Evolutionary conservation across 2,329 filamentous ascomycete species (phyloP).

Genomic region (Fusarium mexicanum): DNA sequence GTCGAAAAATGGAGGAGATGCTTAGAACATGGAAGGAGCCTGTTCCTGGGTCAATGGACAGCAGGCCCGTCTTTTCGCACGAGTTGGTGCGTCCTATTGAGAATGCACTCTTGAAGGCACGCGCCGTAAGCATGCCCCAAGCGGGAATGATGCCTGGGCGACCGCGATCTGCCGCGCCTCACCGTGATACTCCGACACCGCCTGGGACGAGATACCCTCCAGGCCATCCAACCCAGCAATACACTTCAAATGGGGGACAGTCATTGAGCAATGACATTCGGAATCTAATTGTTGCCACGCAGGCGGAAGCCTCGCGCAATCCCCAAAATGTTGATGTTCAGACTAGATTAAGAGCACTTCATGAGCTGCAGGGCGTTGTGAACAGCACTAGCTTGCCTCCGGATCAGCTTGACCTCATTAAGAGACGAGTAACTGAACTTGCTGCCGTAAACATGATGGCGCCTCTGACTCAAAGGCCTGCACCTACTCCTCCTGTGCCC

Average conservation of each 20-base stretch:
- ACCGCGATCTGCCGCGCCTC: conserved; percentile 64
- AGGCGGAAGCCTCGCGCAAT: conserved; percentile 78
- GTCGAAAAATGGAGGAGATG: conserved; percentile 96
- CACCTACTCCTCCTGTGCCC: conserved; percentile 49
- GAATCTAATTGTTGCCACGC: conserved; percentile 77
- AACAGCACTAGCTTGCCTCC: conserved; percentile 80
- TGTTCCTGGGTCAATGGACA: conserved; percentile 91
- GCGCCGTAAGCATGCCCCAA: conserved; percentile 67
- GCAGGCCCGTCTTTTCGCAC: conserved; percentile 88
- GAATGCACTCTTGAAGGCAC: conserved; percentile 88
- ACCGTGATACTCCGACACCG: conserved; percentile 79
- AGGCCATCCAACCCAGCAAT: conserved; percentile 42
- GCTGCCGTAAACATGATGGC: conserved; percentile 69
- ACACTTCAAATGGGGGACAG: conserved; percentile 48
- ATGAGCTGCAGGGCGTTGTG: conserved; percentile 81
- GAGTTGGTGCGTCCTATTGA: conserved; percentile 93
- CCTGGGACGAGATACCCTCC: conserved; percentile 57
- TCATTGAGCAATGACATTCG: conserved; percentile 84
- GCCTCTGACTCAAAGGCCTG: conserved; percentile 54
- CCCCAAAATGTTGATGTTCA: conserved; percentile 80
- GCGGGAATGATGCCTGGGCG: conserved; percentile 57
- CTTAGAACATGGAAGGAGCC: conserved; percentile 98
- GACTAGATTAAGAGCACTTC: conserved; percentile 82
- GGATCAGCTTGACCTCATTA: conserved; percentile 85
- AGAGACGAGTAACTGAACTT: conserved; percentile 84